phyloP scores from a whole-genome alignment of 768 basidiomycete genomes.

The Mycena chlorophos region DNA sequence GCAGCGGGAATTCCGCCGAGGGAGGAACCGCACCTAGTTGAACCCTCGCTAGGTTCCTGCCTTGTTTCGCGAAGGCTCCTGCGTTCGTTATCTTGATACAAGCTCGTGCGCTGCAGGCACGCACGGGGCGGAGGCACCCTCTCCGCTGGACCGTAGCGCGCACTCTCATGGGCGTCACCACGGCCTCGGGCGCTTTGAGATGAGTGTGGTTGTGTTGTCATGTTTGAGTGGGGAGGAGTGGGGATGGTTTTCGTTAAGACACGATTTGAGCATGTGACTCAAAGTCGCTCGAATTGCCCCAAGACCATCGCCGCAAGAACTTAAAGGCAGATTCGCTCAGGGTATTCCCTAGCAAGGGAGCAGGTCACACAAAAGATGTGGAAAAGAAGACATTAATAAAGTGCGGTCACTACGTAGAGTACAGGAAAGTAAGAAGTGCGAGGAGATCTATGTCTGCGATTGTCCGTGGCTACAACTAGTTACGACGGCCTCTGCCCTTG shows the following conservation, averaged over 20 bases:
- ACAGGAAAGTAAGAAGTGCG: too few relatives aligned
- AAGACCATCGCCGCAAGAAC: too few relatives aligned
- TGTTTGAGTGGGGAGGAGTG: neutral
- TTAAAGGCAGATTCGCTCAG: too few relatives aligned
- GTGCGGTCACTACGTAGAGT: too few relatives aligned
- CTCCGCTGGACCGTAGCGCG: neutral
- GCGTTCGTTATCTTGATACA: neutral
- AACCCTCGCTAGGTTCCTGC: neutral
- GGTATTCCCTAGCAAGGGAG: too few relatives aligned
- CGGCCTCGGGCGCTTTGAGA: neutral
- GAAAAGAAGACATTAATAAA: too few relatives aligned
- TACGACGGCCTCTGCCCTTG: neutral
- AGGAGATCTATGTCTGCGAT: neutral
- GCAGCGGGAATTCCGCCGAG: neutral
- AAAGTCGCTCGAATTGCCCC: neutral
- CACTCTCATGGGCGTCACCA: neutral
- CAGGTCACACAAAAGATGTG: too few relatives aligned
- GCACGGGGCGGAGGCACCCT: neutral
- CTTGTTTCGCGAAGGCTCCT: neutral
- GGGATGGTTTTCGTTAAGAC: neutral
- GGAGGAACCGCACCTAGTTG: neutral
- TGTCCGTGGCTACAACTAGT: neutral
- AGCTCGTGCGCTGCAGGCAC: neutral
- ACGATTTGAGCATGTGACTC: neutral
- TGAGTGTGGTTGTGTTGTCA: neutral